These are phyloP conservation scores for Geotrichum australiense DNA, from an alignment of 1,139 yeast genomes.

Conservation along the genomic window DNA sequence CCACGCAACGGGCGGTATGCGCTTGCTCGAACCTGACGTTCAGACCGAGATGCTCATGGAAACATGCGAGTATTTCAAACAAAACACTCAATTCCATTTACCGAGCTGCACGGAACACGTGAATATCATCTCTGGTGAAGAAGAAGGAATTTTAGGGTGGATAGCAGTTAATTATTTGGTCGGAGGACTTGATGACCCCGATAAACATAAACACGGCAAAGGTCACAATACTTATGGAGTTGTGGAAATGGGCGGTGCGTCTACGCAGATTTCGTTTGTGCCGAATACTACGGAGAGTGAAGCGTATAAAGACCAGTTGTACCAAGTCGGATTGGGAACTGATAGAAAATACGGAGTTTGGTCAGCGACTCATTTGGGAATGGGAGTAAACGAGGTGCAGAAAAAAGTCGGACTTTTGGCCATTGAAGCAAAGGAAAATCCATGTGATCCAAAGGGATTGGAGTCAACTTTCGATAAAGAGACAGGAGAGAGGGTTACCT, in stretches of 20 bases:
- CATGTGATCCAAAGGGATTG: constrained; percentile 41
- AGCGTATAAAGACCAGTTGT: constrained; percentile 51
- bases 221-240: constrained; percentile 62
- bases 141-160: constrained; percentile 83
- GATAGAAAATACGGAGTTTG: constrained; percentile 41
- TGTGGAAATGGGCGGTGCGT: constrained; percentile 84
- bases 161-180: constrained; percentile 63
- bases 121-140: constrained; percentile 65
- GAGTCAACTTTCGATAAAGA: constrained; percentile 13
- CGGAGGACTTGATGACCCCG: constrained; percentile 49
- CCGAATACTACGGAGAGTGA: constrained; percentile 52
- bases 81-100: constrained; percentile 50
- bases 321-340: constrained; percentile 42
- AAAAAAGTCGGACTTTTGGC: constrained; percentile 39
- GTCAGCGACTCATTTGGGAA: constrained; percentile 64
- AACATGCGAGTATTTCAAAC: constrained; percentile 50
- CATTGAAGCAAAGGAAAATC: constrained; percentile 33
- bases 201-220: constrained; percentile 44
- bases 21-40: constrained; percentile 51
- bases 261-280: constrained; percentile 75
- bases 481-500: constrained; percentile 10
- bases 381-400: constrained; percentile 69
- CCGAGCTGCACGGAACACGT: constrained; percentile 49
- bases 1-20: constrained; percentile 78
- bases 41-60: constrained; percentile 38